Evolutionary conservation across 192 early-diverging fungal species (phyloP), one percentile per base, ranked within the genome.

Genomic region (Coemansia asiatica): DNA sequence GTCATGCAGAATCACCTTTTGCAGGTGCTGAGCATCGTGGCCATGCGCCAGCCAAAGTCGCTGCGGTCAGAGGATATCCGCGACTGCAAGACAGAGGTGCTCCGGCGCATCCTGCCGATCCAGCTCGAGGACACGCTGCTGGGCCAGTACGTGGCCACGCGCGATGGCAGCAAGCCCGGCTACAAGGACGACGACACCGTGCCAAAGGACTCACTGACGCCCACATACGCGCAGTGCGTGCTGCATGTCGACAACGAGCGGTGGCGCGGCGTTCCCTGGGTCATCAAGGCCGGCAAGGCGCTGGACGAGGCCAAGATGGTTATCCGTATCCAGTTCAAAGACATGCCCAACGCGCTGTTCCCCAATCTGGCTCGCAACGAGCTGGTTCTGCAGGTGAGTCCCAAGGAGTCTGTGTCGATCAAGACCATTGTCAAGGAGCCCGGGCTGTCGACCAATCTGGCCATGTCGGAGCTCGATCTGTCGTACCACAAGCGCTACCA

Each of bases 391-490:
- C 90, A 94, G 47, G 91, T 98, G 44, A 94, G 96, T 60, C 97
- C 97, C 4, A 86, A 90, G 61, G 97, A 98, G 73, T 92, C 96
- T 2, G 89, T 98, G 16, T 96, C 97, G 81, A 90, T 97, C 87
- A 98, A 98, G 85, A 90, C 95, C 64, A 93, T 90, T 73, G 96
- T 94, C 87, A 98, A 98, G 77, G 86, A 89, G 58, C 96, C 91
- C 15, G 97, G 97, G 18, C 85, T 97, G 49, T 91, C 91, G 10
- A 86, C 87, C 76, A 85, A 90, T 56, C 87, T 91, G 58, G 87
- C 89, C 60, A 91, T 93, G 69, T 91, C 92, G 13, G 97, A 98
- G 75, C 86, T 98, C 18, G 95, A 98, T 72, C 82, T 98, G 57
- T 90, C 92, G 6, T 98, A 98, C 84, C 82, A 88, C 55, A 87